phyloP scores from a whole-genome alignment of 768 basidiomycete genomes.

The Amanita rimosa region DNA sequence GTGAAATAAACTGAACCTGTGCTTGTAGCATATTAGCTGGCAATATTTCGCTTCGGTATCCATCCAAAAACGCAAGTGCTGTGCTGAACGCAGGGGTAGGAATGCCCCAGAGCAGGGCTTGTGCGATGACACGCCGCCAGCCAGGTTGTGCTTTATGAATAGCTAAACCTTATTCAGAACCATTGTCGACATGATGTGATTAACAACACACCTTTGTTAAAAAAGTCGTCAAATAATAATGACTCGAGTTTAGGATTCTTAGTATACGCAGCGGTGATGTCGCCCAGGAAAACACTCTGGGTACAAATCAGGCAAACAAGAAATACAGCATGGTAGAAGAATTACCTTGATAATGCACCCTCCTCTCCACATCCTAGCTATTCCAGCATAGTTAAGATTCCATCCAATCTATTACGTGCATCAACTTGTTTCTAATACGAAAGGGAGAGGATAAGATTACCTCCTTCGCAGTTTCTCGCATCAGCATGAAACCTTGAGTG shows the following conservation, averaged over 20 bases:
- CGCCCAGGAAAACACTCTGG: slow-evolving; percentile 85
- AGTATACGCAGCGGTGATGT: slow-evolving; percentile 84
- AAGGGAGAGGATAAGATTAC: slow-evolving; percentile 20
- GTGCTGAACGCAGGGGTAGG: slow-evolving; percentile 97
- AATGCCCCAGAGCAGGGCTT: slow-evolving; percentile 95
- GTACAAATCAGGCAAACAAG: background rate
- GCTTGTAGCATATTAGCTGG: slow-evolving; percentile 94
- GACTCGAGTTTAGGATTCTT: slow-evolving; percentile 83
- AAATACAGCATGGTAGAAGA: background rate
- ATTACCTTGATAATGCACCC: slow-evolving; percentile 96
- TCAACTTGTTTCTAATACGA: background rate
- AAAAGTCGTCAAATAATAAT: slow-evolving; percentile 93
- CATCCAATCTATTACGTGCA: slow-evolving; percentile 50
- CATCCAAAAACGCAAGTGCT: slow-evolving; percentile 97
- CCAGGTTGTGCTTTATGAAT: slow-evolving; percentile 93
- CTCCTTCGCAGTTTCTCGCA: slow-evolving; percentile 97
- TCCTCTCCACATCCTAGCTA: slow-evolving; percentile 99
- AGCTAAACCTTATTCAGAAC: slow-evolving; percentile 29
- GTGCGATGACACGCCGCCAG: slow-evolving; percentile 95
- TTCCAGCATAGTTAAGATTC: slow-evolving; percentile 96
- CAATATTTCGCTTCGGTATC: slow-evolving; percentile 90
- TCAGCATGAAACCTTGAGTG: slow-evolving; percentile 99
- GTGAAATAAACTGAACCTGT: slow-evolving; percentile 39
- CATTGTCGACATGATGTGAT: background rate
- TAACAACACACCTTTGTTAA: slow-evolving; percentile 66